Evolutionary conservation across 2,329 filamentous ascomycete genomes (phyloP).

Genomic region (Herpomyces periplanetae): DNA sequence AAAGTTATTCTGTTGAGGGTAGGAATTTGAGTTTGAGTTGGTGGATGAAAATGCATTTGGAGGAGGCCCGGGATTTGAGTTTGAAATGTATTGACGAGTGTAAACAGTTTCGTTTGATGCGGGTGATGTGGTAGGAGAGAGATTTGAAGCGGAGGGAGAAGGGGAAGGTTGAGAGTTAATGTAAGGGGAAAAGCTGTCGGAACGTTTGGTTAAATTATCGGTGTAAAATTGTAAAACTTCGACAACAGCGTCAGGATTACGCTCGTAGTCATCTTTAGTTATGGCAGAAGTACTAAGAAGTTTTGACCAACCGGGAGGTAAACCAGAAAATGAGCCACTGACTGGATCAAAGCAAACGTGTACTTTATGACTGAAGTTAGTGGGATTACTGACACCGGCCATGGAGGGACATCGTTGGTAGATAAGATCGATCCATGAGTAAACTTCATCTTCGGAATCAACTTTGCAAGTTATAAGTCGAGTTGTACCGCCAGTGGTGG

Average conservation of each 20-base stretch:
- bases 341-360: conserved; percentile 90
- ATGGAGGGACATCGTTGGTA: conserved; percentile 87
- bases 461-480: conserved; percentile 68
- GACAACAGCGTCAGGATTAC: conserved; percentile 54
- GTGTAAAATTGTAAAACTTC: conserved; percentile 58
- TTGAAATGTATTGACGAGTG: too few relatives aligned
- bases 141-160: too few relatives aligned
- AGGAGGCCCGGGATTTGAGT: too few relatives aligned
- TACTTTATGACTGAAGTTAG: conserved; percentile 84
- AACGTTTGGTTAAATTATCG: conserved; percentile 30
- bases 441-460: conserved; percentile 79
- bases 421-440: conserved; percentile 95
- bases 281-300: conserved; percentile 80
- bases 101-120: too few relatives aligned
- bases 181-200: conserved; percentile 27
- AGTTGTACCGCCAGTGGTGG: conserved; percentile 37
- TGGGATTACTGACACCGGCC: conserved; percentile 91
- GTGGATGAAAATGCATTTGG: too few relatives aligned
- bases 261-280: conserved; percentile 91
- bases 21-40: too few relatives aligned
- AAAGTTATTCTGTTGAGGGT: too few relatives aligned
- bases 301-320: conserved; percentile 89
- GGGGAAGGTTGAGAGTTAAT: conserved; percentile 26
- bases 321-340: conserved; percentile 67
- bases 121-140: too few relatives aligned